A percentile compares a stretch with the other conserved stretches of the same genome.
phyloP scores from a whole-genome alignment of 2,329 filamentous ascomycete species.

The Cercospora berteroae region DNA sequence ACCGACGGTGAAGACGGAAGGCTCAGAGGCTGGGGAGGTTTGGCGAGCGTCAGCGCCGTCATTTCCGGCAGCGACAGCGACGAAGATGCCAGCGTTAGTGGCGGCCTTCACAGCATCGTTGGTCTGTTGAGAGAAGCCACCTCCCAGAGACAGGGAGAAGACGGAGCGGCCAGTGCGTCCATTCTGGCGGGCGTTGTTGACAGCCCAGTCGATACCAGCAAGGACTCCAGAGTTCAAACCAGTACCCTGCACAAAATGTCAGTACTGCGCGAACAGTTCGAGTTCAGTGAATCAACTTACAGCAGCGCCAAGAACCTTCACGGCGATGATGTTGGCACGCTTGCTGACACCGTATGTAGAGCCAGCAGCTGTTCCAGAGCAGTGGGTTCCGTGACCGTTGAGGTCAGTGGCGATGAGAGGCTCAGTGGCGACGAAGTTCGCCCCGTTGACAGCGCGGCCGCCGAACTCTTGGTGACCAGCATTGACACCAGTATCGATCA shows the following conservation, averaged over 20 bases:
- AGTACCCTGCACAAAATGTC: constrained; percentile 35
- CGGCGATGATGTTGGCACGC: constrained; percentile 47
- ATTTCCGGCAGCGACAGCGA: constrained; percentile 42
- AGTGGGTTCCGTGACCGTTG: constrained; percentile 65
- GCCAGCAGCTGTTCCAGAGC: constrained; percentile 59
- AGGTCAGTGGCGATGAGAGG: constrained; percentile 39
- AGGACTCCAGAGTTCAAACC: constrained; percentile 51
- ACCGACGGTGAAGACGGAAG: constrained; percentile 40
- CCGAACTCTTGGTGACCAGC: constrained; percentile 31
- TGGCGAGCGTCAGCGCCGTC: constrained; percentile 31
- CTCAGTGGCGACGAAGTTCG: constrained; percentile 27
- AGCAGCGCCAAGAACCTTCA: constrained; percentile 50
- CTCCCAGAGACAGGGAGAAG: constrained; percentile 44
- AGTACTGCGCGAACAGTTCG: background rate
- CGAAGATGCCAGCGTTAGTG: constrained; percentile 39
- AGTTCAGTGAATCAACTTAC: background rate
- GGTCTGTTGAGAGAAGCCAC: constrained; percentile 38
- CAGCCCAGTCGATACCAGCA: constrained; percentile 47
- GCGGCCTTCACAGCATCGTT: constrained; percentile 42
- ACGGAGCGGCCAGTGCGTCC: constrained; percentile 64
- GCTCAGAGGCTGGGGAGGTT: constrained; percentile 37
- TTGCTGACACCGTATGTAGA: constrained; percentile 58
- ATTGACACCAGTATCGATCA: constrained; percentile 30
- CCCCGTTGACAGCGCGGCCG: constrained; percentile 29
- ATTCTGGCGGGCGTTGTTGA: constrained; percentile 61